Base-by-base conservation (phyloP, 2,329 filamentous ascomycete species). In the Albifimbria verrucaria region DNA sequence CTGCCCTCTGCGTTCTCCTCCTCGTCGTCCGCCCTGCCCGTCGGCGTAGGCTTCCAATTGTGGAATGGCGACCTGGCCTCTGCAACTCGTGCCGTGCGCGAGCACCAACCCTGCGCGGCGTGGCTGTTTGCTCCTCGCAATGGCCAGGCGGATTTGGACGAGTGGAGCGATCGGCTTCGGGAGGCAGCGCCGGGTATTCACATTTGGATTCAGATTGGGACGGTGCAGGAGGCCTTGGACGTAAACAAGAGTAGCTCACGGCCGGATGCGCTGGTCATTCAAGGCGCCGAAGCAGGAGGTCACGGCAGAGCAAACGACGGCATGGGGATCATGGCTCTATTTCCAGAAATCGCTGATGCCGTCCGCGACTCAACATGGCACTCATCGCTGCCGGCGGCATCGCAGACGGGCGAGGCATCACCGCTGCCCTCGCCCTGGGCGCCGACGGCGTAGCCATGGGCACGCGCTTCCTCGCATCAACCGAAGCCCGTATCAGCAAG, bases 391-490 rank as follows among this genome's bases (percentile, higher is more conserved):
- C 79, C 0, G 80, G 80, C 3, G 80, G 80, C 1, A 76, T 83
- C 23, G 68, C 71, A 0, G 79, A 83, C 53, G 79, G 78, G 0
- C 67, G 79, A 20, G 79, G 79, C 0, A 68, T 75, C 0, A 76
- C 76, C 7, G 79, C 80, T 0, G 75, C 77, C 2, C 63, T 82
- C 12, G 65, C 71, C 1, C 69, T 83, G 1, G 81, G 82, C 0
- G 79, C 81, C 1, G 65, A 70, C 0, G 86, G 81, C 0, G 74
- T 78, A 0, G 81, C 76, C 0, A 75, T 89, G 72, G 87, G 87
- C 0, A 89, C 86, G 1, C 75, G 84, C 7, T 85, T 87, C 52
- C 74, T 89, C 1, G 83, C 82, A 0, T 60, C 71, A 1, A 60
- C 53, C 0, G 74, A 77, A 57, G 65, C 74, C 1, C 68, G 71